Evolutionary conservation across 495 filamentous ascomycete species (phyloP).

Genomic region (Aspergillus baeticus): DNA sequence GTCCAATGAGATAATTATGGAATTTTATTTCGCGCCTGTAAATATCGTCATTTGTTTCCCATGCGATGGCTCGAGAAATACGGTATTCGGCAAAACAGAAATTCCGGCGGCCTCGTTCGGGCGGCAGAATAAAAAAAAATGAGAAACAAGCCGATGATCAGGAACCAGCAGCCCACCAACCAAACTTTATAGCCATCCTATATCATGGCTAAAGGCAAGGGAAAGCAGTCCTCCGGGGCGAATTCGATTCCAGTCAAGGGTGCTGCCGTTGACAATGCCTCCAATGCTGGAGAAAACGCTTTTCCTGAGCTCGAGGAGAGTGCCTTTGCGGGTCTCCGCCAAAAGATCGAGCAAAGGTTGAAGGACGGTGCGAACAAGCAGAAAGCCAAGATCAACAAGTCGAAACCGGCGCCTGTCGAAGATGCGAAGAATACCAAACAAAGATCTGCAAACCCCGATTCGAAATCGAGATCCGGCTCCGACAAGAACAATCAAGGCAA

Average conservation of each 20-base stretch:
- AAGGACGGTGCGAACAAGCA: slow-evolving; percentile 46
- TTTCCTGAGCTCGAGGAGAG: slow-evolving; percentile 56
- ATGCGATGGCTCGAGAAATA: slow-evolving; percentile 17
- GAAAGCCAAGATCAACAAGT: slow-evolving; percentile 43
- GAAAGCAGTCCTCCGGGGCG: slow-evolving; percentile 39
- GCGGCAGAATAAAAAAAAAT: slow-evolving; percentile 37
- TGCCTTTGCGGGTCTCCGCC: slow-evolving; percentile 61
- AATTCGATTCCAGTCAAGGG: slow-evolving; percentile 21
- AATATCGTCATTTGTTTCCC: background rate
- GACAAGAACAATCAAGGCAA: slow-evolving; percentile 44
- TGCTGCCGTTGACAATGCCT: slow-evolving; percentile 17
- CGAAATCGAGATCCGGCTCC: slow-evolving; percentile 31
- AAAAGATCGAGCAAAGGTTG: slow-evolving; percentile 59
- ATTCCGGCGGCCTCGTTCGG: slow-evolving; percentile 30
- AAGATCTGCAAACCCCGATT: slow-evolving; percentile 24
- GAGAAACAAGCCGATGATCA: slow-evolving; percentile 4
- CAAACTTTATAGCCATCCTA: slow-evolving; percentile 7
- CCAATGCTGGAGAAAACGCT: slow-evolving; percentile 25
- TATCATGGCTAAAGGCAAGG: slow-evolving; percentile 42
- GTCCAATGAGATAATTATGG: background rate
- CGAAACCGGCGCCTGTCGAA: slow-evolving; percentile 21
- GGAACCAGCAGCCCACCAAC: slow-evolving; percentile 17
- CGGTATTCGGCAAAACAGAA: slow-evolving; percentile 21
- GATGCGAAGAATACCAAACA: slow-evolving; percentile 29
- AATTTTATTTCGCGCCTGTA: background rate